Percentiles rank a stretch among this genome's conserved stretches.
Evolutionary conservation across 2,329 filamentous ascomycete genomes (phyloP).

Genomic region (Fusarium nodosum): DNA sequence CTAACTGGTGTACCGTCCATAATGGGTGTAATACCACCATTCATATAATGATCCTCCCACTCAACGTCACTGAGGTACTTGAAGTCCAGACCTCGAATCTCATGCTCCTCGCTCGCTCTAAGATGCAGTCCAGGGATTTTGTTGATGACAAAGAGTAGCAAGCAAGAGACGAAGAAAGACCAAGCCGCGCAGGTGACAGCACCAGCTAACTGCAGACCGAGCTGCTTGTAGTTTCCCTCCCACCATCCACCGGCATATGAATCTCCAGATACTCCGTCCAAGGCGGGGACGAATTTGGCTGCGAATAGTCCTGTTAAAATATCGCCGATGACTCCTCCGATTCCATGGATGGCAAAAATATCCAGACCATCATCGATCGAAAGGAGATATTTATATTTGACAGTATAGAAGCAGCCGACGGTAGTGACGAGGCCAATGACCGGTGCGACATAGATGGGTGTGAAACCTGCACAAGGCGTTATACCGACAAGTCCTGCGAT

Average conservation of each 20-base stretch:
- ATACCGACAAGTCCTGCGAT: slow-evolving; percentile 71
- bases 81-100: slow-evolving; percentile 65
- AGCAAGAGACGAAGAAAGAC: slow-evolving; percentile 66
- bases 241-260: slow-evolving; percentile 63
- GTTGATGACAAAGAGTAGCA: slow-evolving; percentile 68
- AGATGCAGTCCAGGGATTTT: slow-evolving; percentile 70
- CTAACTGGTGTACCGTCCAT: slow-evolving; percentile 36
- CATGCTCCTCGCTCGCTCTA: slow-evolving; percentile 67
- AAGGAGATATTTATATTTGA: slow-evolving; percentile 65
- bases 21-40: slow-evolving; percentile 32
- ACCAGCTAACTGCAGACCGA: slow-evolving; percentile 70
- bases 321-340: slow-evolving; percentile 70
- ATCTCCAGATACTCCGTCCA: slow-evolving; percentile 64
- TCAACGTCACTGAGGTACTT: slow-evolving; percentile 50
- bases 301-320: slow-evolving; percentile 71
- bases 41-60: slow-evolving; percentile 43
- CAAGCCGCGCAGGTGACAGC: slow-evolving; percentile 68
- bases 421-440: slow-evolving; percentile 67
- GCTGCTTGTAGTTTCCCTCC: slow-evolving; percentile 66
- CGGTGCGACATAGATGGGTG: slow-evolving; percentile 65
- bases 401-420: slow-evolving; percentile 61
- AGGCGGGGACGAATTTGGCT: slow-evolving; percentile 61
- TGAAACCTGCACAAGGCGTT: slow-evolving; percentile 68
- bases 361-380: slow-evolving; percentile 70
- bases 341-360: slow-evolving; percentile 71